Evolutionary conservation across 768 basidiomycete species (phyloP).

Genomic region (Tricholoma flavovirens): DNA sequence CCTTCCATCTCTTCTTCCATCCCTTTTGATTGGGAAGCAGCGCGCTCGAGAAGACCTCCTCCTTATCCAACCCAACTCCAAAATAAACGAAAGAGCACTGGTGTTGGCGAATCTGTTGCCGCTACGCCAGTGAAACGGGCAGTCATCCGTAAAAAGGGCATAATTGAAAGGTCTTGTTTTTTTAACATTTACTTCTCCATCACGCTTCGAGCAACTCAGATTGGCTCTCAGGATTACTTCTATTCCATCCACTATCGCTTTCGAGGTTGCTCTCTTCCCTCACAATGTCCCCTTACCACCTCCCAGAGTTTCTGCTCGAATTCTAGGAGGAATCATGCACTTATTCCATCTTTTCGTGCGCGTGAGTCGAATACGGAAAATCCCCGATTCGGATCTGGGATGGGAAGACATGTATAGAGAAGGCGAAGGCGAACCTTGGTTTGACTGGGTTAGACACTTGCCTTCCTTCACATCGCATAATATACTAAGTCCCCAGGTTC

Average conservation of each 20-base stretch:
- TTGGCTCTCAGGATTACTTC: constrained; percentile 42
- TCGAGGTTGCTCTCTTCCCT: constrained; percentile 80
- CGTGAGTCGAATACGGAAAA: constrained; percentile 46
- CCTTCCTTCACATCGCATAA: constrained; percentile 7
- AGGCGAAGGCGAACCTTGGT: constrained; percentile 59
- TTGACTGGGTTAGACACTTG: constrained; percentile 65
- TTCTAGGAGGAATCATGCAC: constrained; percentile 62
- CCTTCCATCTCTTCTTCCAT: constrained; percentile 71
- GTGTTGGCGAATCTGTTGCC: constrained; percentile 20
- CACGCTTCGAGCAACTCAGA: neutral
- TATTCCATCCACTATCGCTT: constrained; percentile 67
- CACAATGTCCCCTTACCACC: constrained; percentile 71
- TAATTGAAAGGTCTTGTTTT: constrained; percentile 57
- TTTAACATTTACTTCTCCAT: neutral
- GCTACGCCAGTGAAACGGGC: constrained; percentile 42
- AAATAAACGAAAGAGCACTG: constrained; percentile 40
- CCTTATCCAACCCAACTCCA: constrained; percentile 63
- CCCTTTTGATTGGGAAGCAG: constrained; percentile 88
- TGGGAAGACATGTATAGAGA: constrained; percentile 80
- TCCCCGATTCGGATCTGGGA: constrained; percentile 62
- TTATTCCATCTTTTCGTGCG: constrained; percentile 62
- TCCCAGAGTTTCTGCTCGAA: constrained; percentile 58
- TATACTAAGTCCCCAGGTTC: neutral
- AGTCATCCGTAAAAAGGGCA: constrained; percentile 57
- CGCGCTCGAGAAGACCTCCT: constrained; percentile 59